Percentiles rank a stretch among this genome's conserved stretches.
These are phyloP conservation scores for Neopestalotiopsis sp. DNA, from an alignment of 2,329 filamentous ascomycete species.

Conservation along the genomic window DNA sequence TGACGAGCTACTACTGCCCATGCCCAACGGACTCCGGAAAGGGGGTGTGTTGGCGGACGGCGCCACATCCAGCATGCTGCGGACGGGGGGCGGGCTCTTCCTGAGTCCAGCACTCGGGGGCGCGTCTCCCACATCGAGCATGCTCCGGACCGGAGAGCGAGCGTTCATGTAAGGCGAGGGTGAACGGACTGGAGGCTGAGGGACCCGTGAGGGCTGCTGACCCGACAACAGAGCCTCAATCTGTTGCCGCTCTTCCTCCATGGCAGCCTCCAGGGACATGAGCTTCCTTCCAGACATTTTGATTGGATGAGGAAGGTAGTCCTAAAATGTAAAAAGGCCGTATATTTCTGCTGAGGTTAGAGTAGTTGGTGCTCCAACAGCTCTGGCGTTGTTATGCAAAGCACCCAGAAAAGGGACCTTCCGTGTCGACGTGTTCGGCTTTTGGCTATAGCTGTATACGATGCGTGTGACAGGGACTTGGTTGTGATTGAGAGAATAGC, in stretches of 20 bases:
- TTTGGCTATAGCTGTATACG: not conserved
- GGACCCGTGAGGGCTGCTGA: conserved; percentile 27
- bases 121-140: conserved; percentile 64
- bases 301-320: conserved; percentile 13
- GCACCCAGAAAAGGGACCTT: not conserved
- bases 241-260: conserved; percentile 39
- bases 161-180: conserved; percentile 61
- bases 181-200: conserved; percentile 41
- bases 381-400: not conserved
- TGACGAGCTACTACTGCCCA: conserved; percentile 20
- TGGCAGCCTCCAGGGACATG: conserved; percentile 39
- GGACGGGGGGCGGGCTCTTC: conserved; percentile 51
- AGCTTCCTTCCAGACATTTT: conserved; percentile 34
- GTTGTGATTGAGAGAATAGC: not conserved
- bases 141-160: conserved; percentile 71
- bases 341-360: not conserved
- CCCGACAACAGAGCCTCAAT: conserved; percentile 37
- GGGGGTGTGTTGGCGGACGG: conserved; percentile 41
- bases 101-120: conserved; percentile 30
- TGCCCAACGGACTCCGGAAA: conserved; percentile 59
- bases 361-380: not conserved
- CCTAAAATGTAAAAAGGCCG: not conserved
- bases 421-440: not conserved
- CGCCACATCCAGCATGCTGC: conserved; percentile 70
- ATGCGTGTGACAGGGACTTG: not conserved